Evolutionary conservation across 2,329 filamentous ascomycete species (phyloP), one percentile per base, ranked within the genome.

Genomic region (Cladosporium sp.): DNA sequence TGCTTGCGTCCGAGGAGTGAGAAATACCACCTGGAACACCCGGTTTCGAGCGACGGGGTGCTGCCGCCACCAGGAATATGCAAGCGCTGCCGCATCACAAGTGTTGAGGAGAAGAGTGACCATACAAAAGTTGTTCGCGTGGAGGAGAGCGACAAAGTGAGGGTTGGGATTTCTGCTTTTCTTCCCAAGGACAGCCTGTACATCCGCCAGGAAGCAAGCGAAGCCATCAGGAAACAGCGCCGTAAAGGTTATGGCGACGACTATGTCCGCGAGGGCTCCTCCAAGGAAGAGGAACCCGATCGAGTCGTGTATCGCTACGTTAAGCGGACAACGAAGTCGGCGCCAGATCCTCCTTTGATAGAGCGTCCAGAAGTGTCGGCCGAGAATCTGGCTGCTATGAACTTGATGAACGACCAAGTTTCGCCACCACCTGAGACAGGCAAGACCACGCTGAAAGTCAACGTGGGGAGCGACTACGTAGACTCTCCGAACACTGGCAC

Each of bases 1-100:
- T 77, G 76, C 56, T 60, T 71, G 16, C 70, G 73, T 14, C 73
- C 75, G 23, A 71, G 76, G 51, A 76, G 75, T 61, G 68, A 70
- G 39, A 70, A 70, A 39, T 77, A 75, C 60, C 76, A 77, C 66
- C 67, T 70, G 61, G 71, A 72, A 48, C 71, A 77, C 62, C 76
- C 75, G 2, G 74, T 77, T 14, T 70, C 72, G 1, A 61, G 69
- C 36, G 70, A 75, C 36, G 70, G 70, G n/a, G 65, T 74, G 6
- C 73, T 74, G 23, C 71, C 72, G 16, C 74, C 73, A 28, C 73
- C 74, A 53, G 72, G 72, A 5, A 75, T 77, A 18, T 77, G 76
- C 68, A 67, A 74, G 65, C 69, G 74, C 57, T 77, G 76, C 54
- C 73, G 72, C 25, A 69, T 72, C 25, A 65, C 62, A 14, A 66